Evolutionary conservation across 2,329 filamentous ascomycete species (phyloP).

Genomic region (Aspergillus amoenus): DNA sequence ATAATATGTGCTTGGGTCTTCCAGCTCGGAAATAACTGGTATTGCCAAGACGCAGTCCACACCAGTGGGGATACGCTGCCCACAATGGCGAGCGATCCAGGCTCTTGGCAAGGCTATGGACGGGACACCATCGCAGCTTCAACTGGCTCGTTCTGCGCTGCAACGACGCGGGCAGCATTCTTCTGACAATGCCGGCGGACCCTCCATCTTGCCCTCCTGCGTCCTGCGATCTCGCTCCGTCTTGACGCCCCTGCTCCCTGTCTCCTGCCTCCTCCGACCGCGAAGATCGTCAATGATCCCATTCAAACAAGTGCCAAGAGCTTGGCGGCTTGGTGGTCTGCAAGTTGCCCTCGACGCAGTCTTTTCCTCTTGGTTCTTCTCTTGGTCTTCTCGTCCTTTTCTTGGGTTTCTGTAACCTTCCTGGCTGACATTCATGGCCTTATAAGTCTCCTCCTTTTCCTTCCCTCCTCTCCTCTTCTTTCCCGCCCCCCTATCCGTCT

Average conservation of each 20-base stretch:
- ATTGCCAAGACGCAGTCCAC: slow-evolving; percentile 20
- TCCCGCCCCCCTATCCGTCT: slow-evolving; percentile 3
- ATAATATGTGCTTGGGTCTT: neutral
- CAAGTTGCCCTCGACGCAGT: slow-evolving; percentile 18
- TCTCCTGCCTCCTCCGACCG: neutral
- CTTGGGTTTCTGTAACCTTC: slow-evolving; percentile 22
- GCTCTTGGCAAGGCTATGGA: neutral
- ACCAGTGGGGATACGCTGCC: slow-evolving; percentile 20
- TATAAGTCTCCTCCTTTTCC: slow-evolving; percentile 18
- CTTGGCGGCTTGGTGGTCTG: slow-evolving; percentile 30
- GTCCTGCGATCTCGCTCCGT: slow-evolving; percentile 3
- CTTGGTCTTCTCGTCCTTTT: slow-evolving; percentile 19
- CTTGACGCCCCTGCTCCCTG: neutral
- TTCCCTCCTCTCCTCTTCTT: slow-evolving; percentile 6
- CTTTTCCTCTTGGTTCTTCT: slow-evolving; percentile 10
- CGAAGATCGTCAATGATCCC: no score
- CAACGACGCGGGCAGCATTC: neutral
- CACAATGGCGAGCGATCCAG: neutral
- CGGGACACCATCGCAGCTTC: neutral
- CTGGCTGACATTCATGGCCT: slow-evolving; percentile 18
- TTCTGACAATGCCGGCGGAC: neutral
- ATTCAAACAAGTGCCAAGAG: slow-evolving; percentile 26
- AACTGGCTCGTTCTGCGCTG: neutral
- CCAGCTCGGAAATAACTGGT: neutral
- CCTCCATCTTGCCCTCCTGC: neutral